These are phyloP conservation scores for Fomitopsis betulina DNA, from an alignment of 1,284 basidiomycete genomes.

Conservation along the genomic window DNA sequence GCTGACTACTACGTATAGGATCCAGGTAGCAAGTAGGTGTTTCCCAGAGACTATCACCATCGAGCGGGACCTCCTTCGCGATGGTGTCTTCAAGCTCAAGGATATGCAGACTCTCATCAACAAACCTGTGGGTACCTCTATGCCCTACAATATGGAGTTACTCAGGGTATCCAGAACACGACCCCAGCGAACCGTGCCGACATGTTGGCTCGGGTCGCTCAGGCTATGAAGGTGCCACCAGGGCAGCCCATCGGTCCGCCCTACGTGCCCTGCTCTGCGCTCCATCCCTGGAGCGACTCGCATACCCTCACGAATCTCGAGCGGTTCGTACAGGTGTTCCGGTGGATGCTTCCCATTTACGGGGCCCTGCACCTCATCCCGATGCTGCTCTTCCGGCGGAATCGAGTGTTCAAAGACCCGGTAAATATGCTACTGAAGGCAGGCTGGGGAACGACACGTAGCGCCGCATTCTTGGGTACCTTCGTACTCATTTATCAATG, in stretches of 20 bases:
- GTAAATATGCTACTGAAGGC: constrained; percentile 60
- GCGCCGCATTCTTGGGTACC: constrained; percentile 84
- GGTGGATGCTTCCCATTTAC: constrained; percentile 85
- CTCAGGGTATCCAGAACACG: constrained; percentile 28
- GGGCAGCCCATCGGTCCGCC: constrained; percentile 41
- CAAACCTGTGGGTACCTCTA: constrained; percentile 32
- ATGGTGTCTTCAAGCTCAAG: constrained; percentile 49
- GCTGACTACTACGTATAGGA: constrained; percentile 30
- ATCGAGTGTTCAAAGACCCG: constrained; percentile 58
- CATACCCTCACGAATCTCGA: constrained; percentile 67
- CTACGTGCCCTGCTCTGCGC: constrained; percentile 61
- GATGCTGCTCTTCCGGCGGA: constrained; percentile 70
- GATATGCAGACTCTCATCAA: constrained; percentile 54
- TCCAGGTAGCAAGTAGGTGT: constrained; percentile 63
- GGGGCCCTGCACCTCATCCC: constrained; percentile 91
- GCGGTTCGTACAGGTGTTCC: constrained; percentile 79
- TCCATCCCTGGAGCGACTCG: constrained; percentile 78
- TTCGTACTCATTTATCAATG: constrained; percentile 88
- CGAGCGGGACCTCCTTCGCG: constrained; percentile 57
- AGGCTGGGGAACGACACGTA: constrained; percentile 73
- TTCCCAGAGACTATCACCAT: constrained; percentile 56
- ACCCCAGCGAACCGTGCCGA: constrained; percentile 35
- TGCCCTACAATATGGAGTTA: neutral
- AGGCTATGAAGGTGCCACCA: constrained; percentile 29
- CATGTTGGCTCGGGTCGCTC: constrained; percentile 31